A percentile compares a stretch with the other conserved stretches of the same genome.
These are phyloP conservation scores for Boletus edulis DNA, from an alignment of 768 basidiomycete genomes.

Conservation along the genomic window DNA sequence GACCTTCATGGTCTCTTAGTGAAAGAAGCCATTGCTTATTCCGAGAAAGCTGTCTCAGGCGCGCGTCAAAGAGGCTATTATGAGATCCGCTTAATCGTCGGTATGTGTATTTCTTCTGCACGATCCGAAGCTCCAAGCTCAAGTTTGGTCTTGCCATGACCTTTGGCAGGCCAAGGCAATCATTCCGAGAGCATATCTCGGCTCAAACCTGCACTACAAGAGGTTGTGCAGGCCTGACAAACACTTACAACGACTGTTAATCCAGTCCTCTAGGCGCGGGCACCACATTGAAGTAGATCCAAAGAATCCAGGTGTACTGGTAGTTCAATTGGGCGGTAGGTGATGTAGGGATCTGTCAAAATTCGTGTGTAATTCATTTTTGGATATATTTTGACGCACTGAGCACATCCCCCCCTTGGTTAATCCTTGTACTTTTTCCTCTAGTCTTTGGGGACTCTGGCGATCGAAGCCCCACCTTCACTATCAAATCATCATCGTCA, in stretches of 20 bases:
- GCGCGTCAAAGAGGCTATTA: slow-evolving; percentile 60
- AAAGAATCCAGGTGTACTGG: slow-evolving; percentile 77
- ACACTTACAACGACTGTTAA: neutral
- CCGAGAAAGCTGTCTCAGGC: slow-evolving; percentile 64
- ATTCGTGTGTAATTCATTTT: too few species aligned
- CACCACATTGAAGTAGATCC: slow-evolving; percentile 75
- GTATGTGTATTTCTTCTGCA: slow-evolving; percentile 39
- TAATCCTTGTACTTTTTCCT: neutral
- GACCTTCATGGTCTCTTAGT: slow-evolving; percentile 94
- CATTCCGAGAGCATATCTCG: slow-evolving; percentile 81
- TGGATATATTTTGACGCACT: too few species aligned
- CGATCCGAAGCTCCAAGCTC: neutral
- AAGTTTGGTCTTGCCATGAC: neutral
- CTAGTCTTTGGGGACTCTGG: slow-evolving; percentile 55
- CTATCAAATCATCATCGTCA: slow-evolving; percentile 34
- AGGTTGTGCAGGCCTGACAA: slow-evolving; percentile 54
- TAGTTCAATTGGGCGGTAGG: slow-evolving; percentile 47
- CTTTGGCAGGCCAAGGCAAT: slow-evolving; percentile 70
- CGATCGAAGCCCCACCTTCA: too few species aligned
- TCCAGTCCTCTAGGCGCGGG: slow-evolving; percentile 49
- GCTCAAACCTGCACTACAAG: slow-evolving; percentile 87
- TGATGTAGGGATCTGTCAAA: neutral
- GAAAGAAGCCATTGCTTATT: slow-evolving; percentile 79
- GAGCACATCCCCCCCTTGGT: too few species aligned
- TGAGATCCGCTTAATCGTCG: slow-evolving; percentile 80